These are phyloP conservation scores for Rhodotorula sp. DNA, from an alignment of 1,284 basidiomycete genomes.

Conservation along the genomic window DNA sequence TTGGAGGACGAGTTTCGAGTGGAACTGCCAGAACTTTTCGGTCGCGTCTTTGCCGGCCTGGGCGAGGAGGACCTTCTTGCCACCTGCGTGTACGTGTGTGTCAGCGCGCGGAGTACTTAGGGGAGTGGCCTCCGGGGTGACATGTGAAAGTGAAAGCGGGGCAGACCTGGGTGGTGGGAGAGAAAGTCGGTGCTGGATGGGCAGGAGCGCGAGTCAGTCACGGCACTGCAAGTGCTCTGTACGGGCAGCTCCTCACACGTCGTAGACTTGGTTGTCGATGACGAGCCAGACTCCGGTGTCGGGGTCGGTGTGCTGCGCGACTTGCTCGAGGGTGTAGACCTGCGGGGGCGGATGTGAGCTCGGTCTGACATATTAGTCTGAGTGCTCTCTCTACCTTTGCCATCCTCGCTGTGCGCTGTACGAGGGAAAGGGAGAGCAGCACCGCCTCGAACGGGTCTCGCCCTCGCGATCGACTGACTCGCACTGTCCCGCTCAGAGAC, in stretches of 20 bases:
- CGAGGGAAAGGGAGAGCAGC: no score
- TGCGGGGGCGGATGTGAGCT: background rate
- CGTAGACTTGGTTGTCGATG: conserved; percentile 48
- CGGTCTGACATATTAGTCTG: no score
- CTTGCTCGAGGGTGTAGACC: conserved; percentile 42
- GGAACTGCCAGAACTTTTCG: conserved; percentile 34
- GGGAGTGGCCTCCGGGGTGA: background rate
- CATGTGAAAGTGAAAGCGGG: background rate
- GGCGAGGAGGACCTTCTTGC: conserved; percentile 31
- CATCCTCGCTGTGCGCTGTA: no score
- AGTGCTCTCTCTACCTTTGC: no score
- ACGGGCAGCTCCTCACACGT: conserved; percentile 37
- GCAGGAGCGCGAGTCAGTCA: background rate
- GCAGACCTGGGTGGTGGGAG: conserved; percentile 35
- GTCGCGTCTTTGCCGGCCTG: conserved; percentile 25
- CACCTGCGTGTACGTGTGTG: conserved; percentile 9
- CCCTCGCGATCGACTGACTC: no score
- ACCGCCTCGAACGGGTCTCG: no score
- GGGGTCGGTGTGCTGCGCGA: conserved; percentile 42
- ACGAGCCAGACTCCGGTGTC: conserved; percentile 45
- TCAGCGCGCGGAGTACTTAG: no score
- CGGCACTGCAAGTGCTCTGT: fast-evolving
- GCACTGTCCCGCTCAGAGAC: no score
- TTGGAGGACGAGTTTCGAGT: conserved; percentile 27
- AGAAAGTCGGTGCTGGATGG: conserved; percentile 32